Evolutionary conservation across 306 rosid species (phyloP).

Genomic region (Hippophae gyantsensis): DNA sequence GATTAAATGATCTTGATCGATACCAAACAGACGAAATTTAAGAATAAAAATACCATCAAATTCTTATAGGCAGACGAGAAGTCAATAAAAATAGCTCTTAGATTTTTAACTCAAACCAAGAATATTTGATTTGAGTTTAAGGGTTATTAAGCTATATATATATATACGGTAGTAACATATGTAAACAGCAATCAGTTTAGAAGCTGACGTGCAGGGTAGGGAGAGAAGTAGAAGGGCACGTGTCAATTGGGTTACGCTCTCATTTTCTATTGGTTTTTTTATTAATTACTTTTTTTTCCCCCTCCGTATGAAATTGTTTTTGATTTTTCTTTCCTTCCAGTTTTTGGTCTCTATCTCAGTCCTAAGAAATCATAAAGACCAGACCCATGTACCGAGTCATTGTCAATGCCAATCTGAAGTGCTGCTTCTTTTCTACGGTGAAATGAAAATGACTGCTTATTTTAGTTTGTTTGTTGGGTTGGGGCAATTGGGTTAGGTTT

Average conservation of each 20-base stretch:
- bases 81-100: too few relatives aligned
- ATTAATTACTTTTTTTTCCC: background rate
- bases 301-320: conserved; percentile 20
- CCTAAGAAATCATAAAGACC: background rate
- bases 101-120: too few relatives aligned
- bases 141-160: too few relatives aligned
- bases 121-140: too few relatives aligned
- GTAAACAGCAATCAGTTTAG: conserved; percentile 15
- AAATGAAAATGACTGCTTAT: conserved; percentile 1
- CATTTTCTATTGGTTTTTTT: background rate
- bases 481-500: conserved; percentile 13
- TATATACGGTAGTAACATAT: too few relatives aligned
- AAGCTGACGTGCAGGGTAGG: conserved; percentile 38
- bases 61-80: too few relatives aligned
- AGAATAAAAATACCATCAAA: too few relatives aligned
- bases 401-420: conserved; percentile 2
- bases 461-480: conserved; percentile 3
- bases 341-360: conserved; percentile 1
- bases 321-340: background rate
- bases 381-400: background rate
- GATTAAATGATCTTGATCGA: too few relatives aligned
- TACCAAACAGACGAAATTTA: too few relatives aligned
- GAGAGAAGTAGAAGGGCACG: conserved; percentile 32
- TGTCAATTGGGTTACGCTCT: conserved; percentile 27
- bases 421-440: conserved; percentile 9